A percentile compares a stretch with the other conserved stretches of the same genome.
These are phyloP conservation scores for Xylariaceae sp. DNA, from an alignment of 2,329 filamentous ascomycete species.

Conservation along the genomic window DNA sequence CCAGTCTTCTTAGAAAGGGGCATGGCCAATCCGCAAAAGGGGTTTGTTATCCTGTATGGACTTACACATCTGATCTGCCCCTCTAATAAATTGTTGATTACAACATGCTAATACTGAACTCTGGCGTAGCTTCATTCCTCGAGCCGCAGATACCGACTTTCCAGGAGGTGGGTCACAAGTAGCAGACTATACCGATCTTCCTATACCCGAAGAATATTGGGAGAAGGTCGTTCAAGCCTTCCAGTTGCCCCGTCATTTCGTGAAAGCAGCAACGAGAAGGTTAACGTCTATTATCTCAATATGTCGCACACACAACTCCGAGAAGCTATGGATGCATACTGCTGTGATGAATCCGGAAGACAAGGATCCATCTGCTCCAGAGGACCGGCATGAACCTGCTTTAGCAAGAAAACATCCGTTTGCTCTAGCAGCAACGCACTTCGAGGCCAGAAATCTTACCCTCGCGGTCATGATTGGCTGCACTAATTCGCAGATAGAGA, in stretches of 20 bases:
- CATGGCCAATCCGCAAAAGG: not conserved
- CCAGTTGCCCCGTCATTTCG: constrained; percentile 7
- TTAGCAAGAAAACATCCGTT: no score
- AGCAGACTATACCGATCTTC: not conserved
- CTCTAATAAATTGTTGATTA: not conserved
- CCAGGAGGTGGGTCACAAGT: not conserved
- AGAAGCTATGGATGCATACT: constrained; percentile 7
- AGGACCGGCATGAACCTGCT: no score
- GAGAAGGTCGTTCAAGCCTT: not conserved
- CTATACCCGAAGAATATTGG: not conserved
- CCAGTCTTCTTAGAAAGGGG: not conserved
- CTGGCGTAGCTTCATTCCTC: constrained; percentile 27
- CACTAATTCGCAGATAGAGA: not conserved
- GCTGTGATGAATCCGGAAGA: not conserved
- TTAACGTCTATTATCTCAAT: not conserved
- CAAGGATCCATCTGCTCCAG: constrained; percentile 2
- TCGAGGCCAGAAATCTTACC: not conserved
- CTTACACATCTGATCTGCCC: not conserved
- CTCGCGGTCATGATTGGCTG: constrained; percentile 7
- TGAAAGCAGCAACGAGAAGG: not conserved
- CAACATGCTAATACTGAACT: not conserved
- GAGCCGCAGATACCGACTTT: not conserved
- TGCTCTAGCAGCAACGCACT: constrained; percentile 10
- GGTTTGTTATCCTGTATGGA: not conserved
- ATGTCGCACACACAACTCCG: not conserved